Evolutionary conservation across 805 yeast species (phyloP).

Genomic region (Huiozyma sinensis): DNA sequence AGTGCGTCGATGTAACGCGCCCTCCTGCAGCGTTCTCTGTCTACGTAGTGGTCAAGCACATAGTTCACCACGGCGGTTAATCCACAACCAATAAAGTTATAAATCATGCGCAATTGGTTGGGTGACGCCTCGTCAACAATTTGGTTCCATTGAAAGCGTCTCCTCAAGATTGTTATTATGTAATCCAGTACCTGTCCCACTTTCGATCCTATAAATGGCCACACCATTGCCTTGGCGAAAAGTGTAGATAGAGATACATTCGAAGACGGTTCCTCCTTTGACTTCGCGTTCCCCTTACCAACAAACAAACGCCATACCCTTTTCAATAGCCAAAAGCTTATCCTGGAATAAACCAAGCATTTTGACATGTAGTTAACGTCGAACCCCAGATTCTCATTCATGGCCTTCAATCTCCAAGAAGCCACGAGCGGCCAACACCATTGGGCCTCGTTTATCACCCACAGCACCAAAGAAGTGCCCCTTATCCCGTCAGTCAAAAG

Average conservation of each 20-base stretch:
- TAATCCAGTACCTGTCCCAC: slow-evolving; percentile 7
- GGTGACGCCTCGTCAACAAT: slow-evolving; percentile 7
- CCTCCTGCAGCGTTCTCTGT: slow-evolving; percentile 1
- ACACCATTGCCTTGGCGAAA: slow-evolving; percentile 2
- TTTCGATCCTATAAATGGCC: slow-evolving; percentile 15
- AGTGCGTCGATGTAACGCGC: background rate
- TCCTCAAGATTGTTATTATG: slow-evolving; percentile 5
- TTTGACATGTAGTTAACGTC: background rate
- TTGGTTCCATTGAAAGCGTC: slow-evolving; percentile 1
- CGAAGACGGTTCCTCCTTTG: background rate
- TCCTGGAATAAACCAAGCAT: slow-evolving; percentile 1
- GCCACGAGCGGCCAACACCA: slow-evolving; percentile 13
- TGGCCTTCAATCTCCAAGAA: slow-evolving; percentile 5
- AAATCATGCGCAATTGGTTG: slow-evolving; percentile 16
- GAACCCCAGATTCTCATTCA: slow-evolving; percentile 3
- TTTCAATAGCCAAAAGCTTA: background rate
- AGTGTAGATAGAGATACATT: background rate
- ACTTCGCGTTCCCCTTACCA: background rate
- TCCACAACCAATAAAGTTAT: slow-evolving; percentile 20
- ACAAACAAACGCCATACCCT: no score
- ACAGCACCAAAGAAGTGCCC: background rate
- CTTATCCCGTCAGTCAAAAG: slow-evolving; percentile 1
- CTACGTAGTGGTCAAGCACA: slow-evolving; percentile 5
- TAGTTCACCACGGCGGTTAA: slow-evolving; percentile 11
- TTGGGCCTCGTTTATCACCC: slow-evolving; percentile 5